Percentiles rank a stretch among this genome's conserved stretches.
Evolutionary conservation across 441 rosid genomes (phyloP).

Genomic region (Jatropha multifida): DNA sequence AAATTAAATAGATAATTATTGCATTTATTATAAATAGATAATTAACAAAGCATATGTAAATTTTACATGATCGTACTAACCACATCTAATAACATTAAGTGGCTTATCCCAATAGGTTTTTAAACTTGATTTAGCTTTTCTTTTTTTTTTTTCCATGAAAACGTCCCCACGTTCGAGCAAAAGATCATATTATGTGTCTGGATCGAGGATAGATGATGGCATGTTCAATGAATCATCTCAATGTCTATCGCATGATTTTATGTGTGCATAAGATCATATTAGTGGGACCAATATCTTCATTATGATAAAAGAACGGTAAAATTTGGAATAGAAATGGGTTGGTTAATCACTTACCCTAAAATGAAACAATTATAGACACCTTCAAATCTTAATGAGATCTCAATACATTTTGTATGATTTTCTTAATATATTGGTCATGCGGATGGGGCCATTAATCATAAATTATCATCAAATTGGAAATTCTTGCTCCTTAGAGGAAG

Average conservation of each 20-base stretch:
- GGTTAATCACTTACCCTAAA: too few species aligned
- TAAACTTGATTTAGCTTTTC: too few species aligned
- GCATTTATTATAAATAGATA: too few species aligned
- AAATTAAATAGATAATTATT: too few species aligned
- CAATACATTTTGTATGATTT: conserved; percentile 12
- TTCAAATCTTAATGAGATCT: not conserved
- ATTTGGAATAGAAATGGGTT: not conserved
- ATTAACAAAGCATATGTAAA: not conserved
- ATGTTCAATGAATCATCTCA: not conserved
- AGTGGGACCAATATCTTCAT: conserved; percentile 4
- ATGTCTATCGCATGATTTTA: conserved; percentile 1
- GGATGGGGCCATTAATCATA: not conserved
- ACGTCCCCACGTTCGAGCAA: too few species aligned
- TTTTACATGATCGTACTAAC: conserved; percentile 9
- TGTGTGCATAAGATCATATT: not conserved
- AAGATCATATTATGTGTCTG: too few species aligned
- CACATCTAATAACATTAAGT: not conserved
- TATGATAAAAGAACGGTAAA: not conserved
- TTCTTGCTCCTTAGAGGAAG: not conserved
- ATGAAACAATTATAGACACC: not conserved
- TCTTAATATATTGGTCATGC: conserved; percentile 3
- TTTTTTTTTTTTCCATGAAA: too few species aligned
- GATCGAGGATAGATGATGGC: too few species aligned
- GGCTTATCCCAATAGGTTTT: not conserved
- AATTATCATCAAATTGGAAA: not conserved